Conservation (phyloP, 306 rosid species). For the Rosa multiflora region DNA sequence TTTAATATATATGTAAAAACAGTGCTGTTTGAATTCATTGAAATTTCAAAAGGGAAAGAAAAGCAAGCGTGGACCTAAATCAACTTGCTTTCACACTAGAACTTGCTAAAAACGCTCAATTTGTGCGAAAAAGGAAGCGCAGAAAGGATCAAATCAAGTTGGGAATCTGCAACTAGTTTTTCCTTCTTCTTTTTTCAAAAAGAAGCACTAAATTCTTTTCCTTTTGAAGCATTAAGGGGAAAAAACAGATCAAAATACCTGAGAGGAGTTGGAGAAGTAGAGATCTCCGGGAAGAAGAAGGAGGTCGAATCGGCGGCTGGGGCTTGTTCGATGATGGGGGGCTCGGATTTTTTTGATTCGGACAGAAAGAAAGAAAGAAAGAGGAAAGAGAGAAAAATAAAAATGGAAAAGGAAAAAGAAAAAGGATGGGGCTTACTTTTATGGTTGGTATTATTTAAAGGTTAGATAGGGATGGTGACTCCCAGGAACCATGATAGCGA, state of each 20-base stretch:
- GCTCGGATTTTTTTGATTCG: not conserved
- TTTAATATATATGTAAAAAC: not conserved
- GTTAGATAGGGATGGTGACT: no score
- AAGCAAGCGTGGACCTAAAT: not conserved
- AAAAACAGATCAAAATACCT: constrained; percentile 58
- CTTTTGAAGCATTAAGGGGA: constrained; percentile 23
- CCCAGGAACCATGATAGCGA: no score
- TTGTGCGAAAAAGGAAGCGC: not conserved
- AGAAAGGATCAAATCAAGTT: constrained; percentile 8
- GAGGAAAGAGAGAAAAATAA: no score
- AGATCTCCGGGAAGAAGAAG: constrained; percentile 27
- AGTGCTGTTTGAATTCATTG: not conserved
- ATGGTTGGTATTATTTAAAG: no score
- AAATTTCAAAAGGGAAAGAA: not conserved
- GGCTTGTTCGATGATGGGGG: constrained; percentile 33
- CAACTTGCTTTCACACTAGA: not conserved
- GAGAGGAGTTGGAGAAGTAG: constrained; percentile 6
- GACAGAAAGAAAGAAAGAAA: not conserved
- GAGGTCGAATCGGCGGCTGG: constrained; percentile 25
- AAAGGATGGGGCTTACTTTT: no score
- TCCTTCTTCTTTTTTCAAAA: no score
- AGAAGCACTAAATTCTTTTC: not conserved
- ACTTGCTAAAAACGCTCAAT: not conserved
- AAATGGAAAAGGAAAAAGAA: no score
- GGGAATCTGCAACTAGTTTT: constrained; percentile 24